Evolutionary conservation across 352 stramenopile genomes (phyloP).

Genomic region (Peronosclerospora sorghi): DNA sequence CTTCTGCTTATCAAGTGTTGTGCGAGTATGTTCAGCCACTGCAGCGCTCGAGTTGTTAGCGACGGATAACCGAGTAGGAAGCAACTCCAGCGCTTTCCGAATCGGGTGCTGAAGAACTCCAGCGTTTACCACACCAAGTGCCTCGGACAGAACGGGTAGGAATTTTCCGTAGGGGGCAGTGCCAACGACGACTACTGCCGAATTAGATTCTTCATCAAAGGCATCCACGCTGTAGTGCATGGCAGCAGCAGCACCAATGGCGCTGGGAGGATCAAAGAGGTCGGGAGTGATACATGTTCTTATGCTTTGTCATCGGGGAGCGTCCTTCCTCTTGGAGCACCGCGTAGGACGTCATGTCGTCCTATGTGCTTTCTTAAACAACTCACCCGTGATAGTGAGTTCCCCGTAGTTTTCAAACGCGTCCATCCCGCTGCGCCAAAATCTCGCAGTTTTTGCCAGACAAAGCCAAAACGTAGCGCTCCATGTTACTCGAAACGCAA

Average conservation of each 20-base stretch:
- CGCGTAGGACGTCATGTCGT: constrained; percentile 89
- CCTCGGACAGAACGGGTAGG: constrained; percentile 84
- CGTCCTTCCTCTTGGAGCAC: constrained; percentile 83
- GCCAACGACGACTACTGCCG: constrained; percentile 88
- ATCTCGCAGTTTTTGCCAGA: constrained; percentile 87
- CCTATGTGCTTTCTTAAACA: constrained; percentile 84
- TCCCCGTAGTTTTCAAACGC: constrained; percentile 91
- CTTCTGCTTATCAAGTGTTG: constrained; percentile 21
- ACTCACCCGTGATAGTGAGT: constrained; percentile 86
- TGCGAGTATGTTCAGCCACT: constrained; percentile 49
- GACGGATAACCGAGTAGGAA: constrained; percentile 56
- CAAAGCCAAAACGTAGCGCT: constrained; percentile 96
- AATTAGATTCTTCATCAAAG: constrained; percentile 43
- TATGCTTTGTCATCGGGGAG: constrained; percentile 87
- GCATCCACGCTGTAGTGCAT: constrained; percentile 60
- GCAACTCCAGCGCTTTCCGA: constrained; percentile 57
- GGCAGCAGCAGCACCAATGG: constrained; percentile 89
- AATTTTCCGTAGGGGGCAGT: constrained; percentile 98
- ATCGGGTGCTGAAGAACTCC: constrained; percentile 67
- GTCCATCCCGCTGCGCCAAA: constrained; percentile 89
- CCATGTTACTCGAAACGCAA: constrained; percentile 98
- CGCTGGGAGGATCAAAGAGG: constrained; percentile 95
- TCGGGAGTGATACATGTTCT: constrained; percentile 88
- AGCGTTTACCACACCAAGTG: constrained; percentile 61
- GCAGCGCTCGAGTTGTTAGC: constrained; percentile 46